These are phyloP conservation scores for Alnus glutinosa DNA, from an alignment of 306 rosid species.

Conservation along the genomic window DNA sequence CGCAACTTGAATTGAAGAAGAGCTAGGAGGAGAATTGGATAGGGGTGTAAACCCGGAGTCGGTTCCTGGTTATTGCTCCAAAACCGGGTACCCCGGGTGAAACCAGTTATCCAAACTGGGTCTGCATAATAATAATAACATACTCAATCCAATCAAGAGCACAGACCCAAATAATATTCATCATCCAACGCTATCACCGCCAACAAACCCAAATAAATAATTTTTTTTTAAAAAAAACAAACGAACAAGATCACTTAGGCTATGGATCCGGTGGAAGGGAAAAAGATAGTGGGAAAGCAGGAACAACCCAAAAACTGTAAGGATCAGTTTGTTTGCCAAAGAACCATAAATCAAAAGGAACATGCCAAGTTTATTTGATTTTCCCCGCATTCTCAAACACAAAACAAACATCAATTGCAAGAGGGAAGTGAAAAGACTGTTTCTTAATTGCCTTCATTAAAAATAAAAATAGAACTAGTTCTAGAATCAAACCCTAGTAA, in stretches of 20 bases:
- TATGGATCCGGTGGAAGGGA: neutral
- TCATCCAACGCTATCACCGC: no score
- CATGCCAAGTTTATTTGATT: neutral
- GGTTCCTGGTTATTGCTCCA: no score
- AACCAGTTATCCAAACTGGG: no score
- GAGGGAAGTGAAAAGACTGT: neutral
- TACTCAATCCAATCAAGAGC: neutral
- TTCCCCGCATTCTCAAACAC: neutral
- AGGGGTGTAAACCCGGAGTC: no score
- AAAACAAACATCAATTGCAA: neutral
- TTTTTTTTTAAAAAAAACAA: neutral
- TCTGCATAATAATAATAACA: neutral
- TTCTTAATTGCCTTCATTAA: slow-evolving; percentile 2
- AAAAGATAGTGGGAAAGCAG: neutral
- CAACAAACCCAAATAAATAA: neutral
- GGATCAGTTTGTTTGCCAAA: neutral
- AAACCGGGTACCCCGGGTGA: no score
- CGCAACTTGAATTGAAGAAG: no score
- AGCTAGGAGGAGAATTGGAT: no score
- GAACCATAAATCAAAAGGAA: neutral
- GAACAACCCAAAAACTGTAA: neutral
- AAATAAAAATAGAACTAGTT: neutral
- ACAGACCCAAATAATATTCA: no score
- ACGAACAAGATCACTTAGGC: neutral
- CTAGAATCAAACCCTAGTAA: slow-evolving; percentile 33